Evolutionary conservation across 2,329 filamentous ascomycete species (phyloP), one percentile per base, ranked within the genome.

Genomic region (Periconia macrospinosa): DNA sequence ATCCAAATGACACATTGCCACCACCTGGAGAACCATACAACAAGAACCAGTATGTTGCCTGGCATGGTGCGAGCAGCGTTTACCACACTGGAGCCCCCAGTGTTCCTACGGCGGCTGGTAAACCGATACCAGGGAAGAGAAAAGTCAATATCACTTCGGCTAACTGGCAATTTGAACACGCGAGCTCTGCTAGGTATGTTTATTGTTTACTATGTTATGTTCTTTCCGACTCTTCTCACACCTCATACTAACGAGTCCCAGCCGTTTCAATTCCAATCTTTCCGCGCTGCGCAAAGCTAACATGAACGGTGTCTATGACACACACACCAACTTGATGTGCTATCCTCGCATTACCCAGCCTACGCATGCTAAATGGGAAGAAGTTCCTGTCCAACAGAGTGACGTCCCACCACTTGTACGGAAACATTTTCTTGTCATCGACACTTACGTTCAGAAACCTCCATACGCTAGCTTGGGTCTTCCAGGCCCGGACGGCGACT

Each of bases 161-260:
- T 53, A 99, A 97, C 72, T 99, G 94, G 94, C 94, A 96, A 83
- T 81, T 94, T 53, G 92, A 97, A 76, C 94, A 99, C 75, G 92
- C 92, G 27, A 86, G 90, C 47, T 91, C 93, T 72, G 91, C 93
- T 52, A 93, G 89, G 92, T 95, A 81, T 45, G 17, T 19, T 41
- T 1, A 47, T 30, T 23, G 11, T n/a, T n/a, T n/a, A n/a, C n/a
- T n/a, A n/a, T n/a, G n/a, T n/a, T n/a, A n/a, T n/a, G n/a, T n/a
- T n/a, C n/a, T n/a, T n/a, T n/a, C n/a, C 23, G 6, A 30, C 27
- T 15, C 14, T 6, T 17, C 11, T 5, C 33, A 37, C 33, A 13
- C 5, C 33, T 13, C 10, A n/a, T 41, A 50, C 62, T 69, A 57
- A 65, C 58, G 59, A 57, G 47, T 56, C 45, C 18, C 49, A 97